Evolutionary conservation across 495 filamentous ascomycete species (phyloP), one percentile per base, ranked within the genome.

Genomic region (Hypoxylon cercidicola): DNA sequence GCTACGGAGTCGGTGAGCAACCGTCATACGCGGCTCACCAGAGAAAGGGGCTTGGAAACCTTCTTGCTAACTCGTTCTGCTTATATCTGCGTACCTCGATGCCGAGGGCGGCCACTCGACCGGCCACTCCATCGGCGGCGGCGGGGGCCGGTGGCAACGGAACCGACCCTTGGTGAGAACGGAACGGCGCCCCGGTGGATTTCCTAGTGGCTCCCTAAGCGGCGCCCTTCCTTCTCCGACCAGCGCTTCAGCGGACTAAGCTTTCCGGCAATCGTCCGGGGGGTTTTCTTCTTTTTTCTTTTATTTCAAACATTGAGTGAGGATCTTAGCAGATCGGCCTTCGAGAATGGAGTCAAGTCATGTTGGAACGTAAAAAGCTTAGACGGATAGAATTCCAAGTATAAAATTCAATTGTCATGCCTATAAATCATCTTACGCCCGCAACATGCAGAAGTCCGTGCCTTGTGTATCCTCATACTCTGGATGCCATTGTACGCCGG

Each of bases 71-170:
- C 44, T 34, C 1, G 4, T n/a, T 25, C 1, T 45, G 13, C 34
- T 35, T 13, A 35, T 46, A 49, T 70, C 66, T 34, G 70, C 70
- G 1, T 74, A 68, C 56, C 45, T 68, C 19, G 58, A 60, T 15
- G 62, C 66, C 11, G 71, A 71, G 25, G 71, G 71, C 16, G 71
- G 57, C 35, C 67, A 73, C 45, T 63, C 65, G 39, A 61, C 53
- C 3, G 60, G 55, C 10, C 41, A 51, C 15, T 39, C 9, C 23
- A 18, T 65, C 11, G 69, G 70, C 9, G 44, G 70, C 7, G 64
- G 69, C 32, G n/a, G n/a, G 19, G 54, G 20, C 43, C 30, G 50
- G 62, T 18, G 55, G 70, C 34, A 64, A 60, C 40, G 35, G 62
- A 50, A 58, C 64, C 39, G 15, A 12, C 12, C 39, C 65, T n/a